These are phyloP conservation scores for Hypoxylon perforatum DNA, from an alignment of 495 filamentous ascomycete species.

Conservation along the genomic window DNA sequence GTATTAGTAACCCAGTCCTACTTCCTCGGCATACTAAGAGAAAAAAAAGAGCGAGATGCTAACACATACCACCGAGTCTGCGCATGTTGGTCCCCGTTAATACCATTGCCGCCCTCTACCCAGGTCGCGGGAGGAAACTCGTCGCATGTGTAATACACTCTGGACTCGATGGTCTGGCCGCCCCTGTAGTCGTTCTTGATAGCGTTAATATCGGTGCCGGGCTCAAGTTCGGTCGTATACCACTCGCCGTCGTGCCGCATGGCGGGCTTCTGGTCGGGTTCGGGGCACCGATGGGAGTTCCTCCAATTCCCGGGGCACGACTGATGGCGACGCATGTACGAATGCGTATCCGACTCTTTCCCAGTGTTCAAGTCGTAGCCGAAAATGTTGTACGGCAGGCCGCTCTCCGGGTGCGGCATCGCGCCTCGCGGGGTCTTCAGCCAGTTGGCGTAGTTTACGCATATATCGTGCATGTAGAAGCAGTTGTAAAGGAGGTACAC, in stretches of 20 bases:
- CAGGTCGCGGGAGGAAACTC: conserved; percentile 28
- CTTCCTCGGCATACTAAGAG: no score
- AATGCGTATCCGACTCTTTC: not conserved
- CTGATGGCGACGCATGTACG: not conserved
- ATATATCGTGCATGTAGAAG: not conserved
- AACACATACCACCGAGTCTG: conserved; percentile 20
- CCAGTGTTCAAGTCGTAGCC: conserved; percentile 23
- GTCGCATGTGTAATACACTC: conserved; percentile 26
- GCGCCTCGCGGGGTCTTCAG: not conserved
- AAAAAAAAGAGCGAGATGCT: no score
- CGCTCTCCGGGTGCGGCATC: not conserved
- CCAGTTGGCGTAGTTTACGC: not conserved
- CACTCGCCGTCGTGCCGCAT: not conserved
- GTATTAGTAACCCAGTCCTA: no score
- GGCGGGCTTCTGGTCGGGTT: not conserved
- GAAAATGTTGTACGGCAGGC: not conserved
- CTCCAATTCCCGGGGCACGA: not conserved
- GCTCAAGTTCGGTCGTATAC: not conserved
- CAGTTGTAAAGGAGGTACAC: not conserved
- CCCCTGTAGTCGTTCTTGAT: not conserved
- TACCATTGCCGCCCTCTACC: conserved; percentile 25
- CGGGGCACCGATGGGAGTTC: not conserved
- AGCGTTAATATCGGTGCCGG: not conserved
- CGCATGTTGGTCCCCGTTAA: not conserved
- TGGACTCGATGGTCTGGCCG: not conserved